Evolutionary conservation across 1,139 yeast genomes (phyloP).

Genomic region (Lodderomyces metapsilosis): DNA sequence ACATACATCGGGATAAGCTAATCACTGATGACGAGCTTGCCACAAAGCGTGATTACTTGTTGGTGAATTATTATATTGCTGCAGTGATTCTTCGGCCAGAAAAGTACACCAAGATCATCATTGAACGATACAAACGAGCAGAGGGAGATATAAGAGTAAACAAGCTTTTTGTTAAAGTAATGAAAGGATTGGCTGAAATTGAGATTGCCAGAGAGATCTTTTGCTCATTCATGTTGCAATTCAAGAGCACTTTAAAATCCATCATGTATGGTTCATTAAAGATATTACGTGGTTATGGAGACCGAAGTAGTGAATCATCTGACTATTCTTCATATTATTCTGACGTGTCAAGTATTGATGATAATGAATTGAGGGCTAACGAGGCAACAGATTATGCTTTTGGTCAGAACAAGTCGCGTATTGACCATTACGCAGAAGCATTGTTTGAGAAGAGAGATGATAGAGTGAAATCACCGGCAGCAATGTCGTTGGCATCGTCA

Average conservation of each 20-base stretch:
- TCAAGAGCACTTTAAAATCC: conserved; percentile 25
- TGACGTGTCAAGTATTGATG: conserved; percentile 11
- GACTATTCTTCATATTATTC: conserved; percentile 9
- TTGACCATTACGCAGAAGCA: conserved; percentile 15
- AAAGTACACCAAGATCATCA: conserved; percentile 26
- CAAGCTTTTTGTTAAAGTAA: conserved; percentile 35
- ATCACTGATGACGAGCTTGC: conserved; percentile 21
- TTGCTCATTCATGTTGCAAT: conserved; percentile 20
- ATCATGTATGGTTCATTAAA: conserved; percentile 33
- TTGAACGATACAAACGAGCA: conserved; percentile 24
- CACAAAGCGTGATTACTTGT: conserved; percentile 24
- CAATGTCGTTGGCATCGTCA: conserved; percentile 7
- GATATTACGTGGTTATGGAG: conserved; percentile 26
- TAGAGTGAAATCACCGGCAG: background rate
- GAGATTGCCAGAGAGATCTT: conserved; percentile 26
- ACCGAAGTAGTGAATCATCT: conserved; percentile 7
- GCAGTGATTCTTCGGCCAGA: conserved; percentile 43
- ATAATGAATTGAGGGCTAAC: conserved; percentile 6
- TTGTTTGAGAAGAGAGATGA: conserved; percentile 4
- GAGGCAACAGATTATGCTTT: conserved; percentile 7
- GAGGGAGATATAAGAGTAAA: conserved; percentile 31
- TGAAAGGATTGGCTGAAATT: conserved; percentile 36
- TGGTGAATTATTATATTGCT: conserved; percentile 41
- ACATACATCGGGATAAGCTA: conserved; percentile 15
- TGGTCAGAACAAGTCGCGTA: conserved; percentile 9